phyloP scores from a whole-genome alignment of 306 rosid genomes.

The Senna siamea region DNA sequence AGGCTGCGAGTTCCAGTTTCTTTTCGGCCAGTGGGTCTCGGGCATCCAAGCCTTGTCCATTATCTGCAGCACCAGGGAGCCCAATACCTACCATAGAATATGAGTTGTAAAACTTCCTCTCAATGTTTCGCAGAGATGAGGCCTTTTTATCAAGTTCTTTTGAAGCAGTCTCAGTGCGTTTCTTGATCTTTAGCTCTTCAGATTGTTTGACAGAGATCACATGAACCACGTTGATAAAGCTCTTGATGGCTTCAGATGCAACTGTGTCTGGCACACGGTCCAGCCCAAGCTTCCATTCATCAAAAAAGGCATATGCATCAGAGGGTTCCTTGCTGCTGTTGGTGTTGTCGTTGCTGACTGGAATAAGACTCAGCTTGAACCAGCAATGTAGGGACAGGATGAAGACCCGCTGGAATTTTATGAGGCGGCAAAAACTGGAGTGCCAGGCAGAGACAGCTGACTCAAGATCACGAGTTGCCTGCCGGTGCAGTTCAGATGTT shows the following conservation, averaged over 20 bases:
- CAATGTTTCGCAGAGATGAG: constrained; percentile 73
- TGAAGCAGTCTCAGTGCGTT: constrained; percentile 77
- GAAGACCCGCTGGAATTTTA: constrained; percentile 83
- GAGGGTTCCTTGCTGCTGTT: constrained; percentile 57
- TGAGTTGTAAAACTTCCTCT: constrained; percentile 87
- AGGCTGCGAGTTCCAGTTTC: constrained; percentile 72
- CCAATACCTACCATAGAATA: constrained; percentile 98
- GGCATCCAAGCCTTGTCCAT: constrained; percentile 75
- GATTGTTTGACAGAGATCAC: constrained; percentile 75
- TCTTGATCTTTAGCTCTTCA: constrained; percentile 82
- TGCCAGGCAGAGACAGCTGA: constrained; percentile 91
- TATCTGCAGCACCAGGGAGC: constrained; percentile 76
- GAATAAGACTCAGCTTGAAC: constrained; percentile 84
- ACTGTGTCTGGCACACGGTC: constrained; percentile 98
- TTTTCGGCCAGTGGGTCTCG: constrained; percentile 94
- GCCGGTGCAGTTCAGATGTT: constrained; percentile 90
- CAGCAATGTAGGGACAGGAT: constrained; percentile 79
- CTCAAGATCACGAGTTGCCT: constrained; percentile 96
- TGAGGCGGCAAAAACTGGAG: constrained; percentile 82
- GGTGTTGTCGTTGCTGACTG: constrained; percentile 63
- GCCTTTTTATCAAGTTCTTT: constrained; percentile 93
- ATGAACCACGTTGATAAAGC: constrained; percentile 86
- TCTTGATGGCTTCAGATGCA: constrained; percentile 94
- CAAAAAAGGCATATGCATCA: constrained; percentile 68
- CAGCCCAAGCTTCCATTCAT: constrained; percentile 97